Percentiles rank a stretch among this genome's conserved stretches.
Conservation (phyloP, 805 yeast species). For the Lipomyces spencermartinsiae region DNA sequence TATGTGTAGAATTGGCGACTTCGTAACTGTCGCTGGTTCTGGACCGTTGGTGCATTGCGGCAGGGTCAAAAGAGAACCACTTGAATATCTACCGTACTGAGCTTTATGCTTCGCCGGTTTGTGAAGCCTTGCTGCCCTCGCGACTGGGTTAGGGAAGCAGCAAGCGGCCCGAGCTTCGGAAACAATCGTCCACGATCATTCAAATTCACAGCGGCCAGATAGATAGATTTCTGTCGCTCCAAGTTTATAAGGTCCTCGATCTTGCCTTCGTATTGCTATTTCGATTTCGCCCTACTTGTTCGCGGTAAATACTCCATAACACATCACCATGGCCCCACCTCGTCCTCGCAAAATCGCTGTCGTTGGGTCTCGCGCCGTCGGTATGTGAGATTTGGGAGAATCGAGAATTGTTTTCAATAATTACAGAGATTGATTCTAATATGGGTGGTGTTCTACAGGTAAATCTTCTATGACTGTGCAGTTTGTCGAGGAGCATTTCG, state of each 20-base stretch:
- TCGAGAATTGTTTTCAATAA: background rate
- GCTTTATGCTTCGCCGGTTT: too few relatives aligned
- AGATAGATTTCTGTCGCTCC: background rate
- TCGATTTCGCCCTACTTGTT: background rate
- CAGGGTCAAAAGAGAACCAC: too few relatives aligned
- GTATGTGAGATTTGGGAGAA: conserved; percentile 47
- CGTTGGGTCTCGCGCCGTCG: conserved; percentile 87
- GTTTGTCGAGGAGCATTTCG: conserved; percentile 86
- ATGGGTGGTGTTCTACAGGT: conserved; percentile 48
- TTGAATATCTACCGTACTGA: too few relatives aligned
- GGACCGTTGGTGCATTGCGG: too few relatives aligned
- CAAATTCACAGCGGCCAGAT: background rate
- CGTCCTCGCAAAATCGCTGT: conserved; percentile 80
- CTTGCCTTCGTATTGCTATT: background rate
- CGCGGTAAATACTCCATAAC: background rate
- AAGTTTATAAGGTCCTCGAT: background rate
- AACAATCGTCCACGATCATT: too few relatives aligned
- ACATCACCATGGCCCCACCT: conserved; percentile 38
- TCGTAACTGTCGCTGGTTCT: too few relatives aligned
- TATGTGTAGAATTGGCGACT: too few relatives aligned
- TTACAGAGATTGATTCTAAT: background rate
- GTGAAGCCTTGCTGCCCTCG: too few relatives aligned
- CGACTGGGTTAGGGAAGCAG: too few relatives aligned
- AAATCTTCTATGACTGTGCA: conserved; percentile 84
- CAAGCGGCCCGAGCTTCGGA: too few relatives aligned